A percentile compares a stretch with the other conserved stretches of the same genome.
Conservation (phyloP, 78 protist genomes). For the Anaeramoeba flamelloides region DNA sequence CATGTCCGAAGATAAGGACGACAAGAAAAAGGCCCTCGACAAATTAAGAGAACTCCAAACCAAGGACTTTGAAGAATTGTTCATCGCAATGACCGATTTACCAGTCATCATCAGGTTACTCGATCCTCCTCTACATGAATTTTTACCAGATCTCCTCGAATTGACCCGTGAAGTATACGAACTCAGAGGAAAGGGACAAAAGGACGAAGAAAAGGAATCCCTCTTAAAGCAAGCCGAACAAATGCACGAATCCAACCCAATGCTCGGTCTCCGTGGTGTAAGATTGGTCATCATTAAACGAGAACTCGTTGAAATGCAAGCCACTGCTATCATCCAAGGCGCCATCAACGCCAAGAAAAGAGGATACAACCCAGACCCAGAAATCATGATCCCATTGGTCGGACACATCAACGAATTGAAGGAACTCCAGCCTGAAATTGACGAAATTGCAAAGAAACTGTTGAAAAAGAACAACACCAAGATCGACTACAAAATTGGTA, state of each 20-base stretch:
- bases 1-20: conserved; percentile 26
- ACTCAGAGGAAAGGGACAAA: conserved; percentile 13
- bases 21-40: conserved; percentile 28
- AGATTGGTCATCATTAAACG: conserved; percentile 52
- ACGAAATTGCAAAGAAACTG: conserved; percentile 10
- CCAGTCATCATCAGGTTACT: conserved; percentile 61
- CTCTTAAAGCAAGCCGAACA: conserved; percentile 3
- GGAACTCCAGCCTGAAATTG: conserved; percentile 9
- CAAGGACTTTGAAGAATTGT: conserved; percentile 27
- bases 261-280: conserved; percentile 66
- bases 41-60: conserved; percentile 38
- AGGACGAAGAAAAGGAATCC: conserved; percentile 6
- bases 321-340: conserved; percentile 43
- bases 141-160: conserved; percentile 25
- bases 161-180: conserved; percentile 10
- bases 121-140: conserved; percentile 74
- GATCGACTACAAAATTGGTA: conserved; percentile 27
- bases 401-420: conserved; percentile 31
- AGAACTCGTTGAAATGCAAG: conserved; percentile 52
- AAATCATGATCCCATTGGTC: conserved; percentile 39
- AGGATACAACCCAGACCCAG: conserved; percentile 13
- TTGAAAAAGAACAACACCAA: conserved; percentile 2
- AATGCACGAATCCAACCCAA: conserved; percentile 57
- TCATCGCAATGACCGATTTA: conserved; percentile 33
- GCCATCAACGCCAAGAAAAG: conserved; percentile 9